Base-by-base conservation (phyloP, 2,329 filamentous ascomycete genomes). In the Zymoseptoria brevis region DNA sequence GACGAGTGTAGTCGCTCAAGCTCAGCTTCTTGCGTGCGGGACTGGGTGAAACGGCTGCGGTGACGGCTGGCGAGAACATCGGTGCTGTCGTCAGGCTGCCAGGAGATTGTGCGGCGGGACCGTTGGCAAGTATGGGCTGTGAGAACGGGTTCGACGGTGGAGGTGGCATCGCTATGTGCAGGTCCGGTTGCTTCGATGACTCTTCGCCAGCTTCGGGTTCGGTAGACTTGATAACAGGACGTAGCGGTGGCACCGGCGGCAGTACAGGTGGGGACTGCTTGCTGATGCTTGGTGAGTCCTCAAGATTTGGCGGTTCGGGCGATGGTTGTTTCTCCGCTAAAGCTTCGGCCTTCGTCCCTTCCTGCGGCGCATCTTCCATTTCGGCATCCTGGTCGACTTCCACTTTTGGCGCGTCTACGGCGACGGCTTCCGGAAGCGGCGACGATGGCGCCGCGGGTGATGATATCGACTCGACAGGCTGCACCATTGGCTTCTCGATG, bases 1-100 rank as follows among this genome's bases (percentile, higher is more conserved):
- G 72, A 55, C 74, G 77, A 4, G 76, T 79, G 60, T 79, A 80
- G 56, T 80, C 78, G 62, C 77, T 79, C n/a, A 80, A 64, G 61
- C 77, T 80, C 59, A 80, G 71, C 70, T 80, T 80, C 71, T 80
- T 80, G 60, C 75, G 74, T 22, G 72, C 71, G 1, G 69, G 69
- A 24, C 75, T 76, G 21, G 76, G 73, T 19, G 70, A 72, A n/a
- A 78, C 69, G 8, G 76, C 72, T 52, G 72, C 73, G 16, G 71
- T 71, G 24, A 78, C 74, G 8, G 74, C 72, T 2, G 72, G 71
- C 8, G 72, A 71, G 60, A 73, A 70, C 1, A 71, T 54, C 19
- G 62, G 48, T 4, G 59, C 58, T 19, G 59, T 58, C 22, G 26
- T 41, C 21, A 57, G 41, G n/a, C 55, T 59, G 16, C 51, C 55